These are phyloP conservation scores for Aspergillus bombycis DNA, from an alignment of 2,329 filamentous ascomycete species.

Conservation along the genomic window DNA sequence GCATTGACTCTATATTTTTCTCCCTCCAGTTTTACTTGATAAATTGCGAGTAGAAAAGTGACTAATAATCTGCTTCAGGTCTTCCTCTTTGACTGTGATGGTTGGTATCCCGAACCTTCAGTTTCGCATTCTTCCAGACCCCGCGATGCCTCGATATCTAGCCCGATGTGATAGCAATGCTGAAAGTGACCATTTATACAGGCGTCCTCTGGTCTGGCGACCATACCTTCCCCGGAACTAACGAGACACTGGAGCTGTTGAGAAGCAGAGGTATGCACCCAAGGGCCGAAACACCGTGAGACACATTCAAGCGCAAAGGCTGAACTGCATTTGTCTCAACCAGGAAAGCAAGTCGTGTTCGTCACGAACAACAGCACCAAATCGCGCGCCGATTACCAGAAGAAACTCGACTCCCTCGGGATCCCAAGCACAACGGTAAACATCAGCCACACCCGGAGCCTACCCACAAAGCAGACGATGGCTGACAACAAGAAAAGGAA, in stretches of 20 bases:
- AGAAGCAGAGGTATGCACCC: constrained; percentile 70
- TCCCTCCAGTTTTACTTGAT: not conserved
- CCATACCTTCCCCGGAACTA: constrained; percentile 80
- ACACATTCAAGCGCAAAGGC: not conserved
- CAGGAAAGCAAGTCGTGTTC: constrained; percentile 90
- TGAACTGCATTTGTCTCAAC: not conserved
- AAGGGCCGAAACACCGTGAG: constrained; percentile 8
- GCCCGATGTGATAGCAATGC: constrained; percentile 31
- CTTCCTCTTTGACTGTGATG: constrained; percentile 97
- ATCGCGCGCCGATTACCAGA: constrained; percentile 86
- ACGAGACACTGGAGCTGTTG: constrained; percentile 82
- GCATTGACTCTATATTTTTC: constrained; percentile 40
- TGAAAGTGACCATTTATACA: constrained; percentile 51
- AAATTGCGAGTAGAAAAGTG: constrained; percentile 4
- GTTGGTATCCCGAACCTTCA: constrained; percentile 54
- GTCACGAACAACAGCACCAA: constrained; percentile 99
- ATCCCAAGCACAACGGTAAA: constrained; percentile 73
- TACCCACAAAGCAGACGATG: not conserved
- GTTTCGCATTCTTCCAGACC: not conserved
- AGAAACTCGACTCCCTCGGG: constrained; percentile 80
- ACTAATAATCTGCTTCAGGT: constrained; percentile 57
- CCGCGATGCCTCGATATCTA: not conserved
- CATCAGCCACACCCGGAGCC: constrained; percentile 17
- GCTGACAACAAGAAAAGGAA: constrained; percentile 56
- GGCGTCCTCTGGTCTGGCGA: constrained; percentile 97